Conservation (phyloP, 2,329 filamentous ascomycete genomes). For the Ceratocystis eucalypticola region DNA sequence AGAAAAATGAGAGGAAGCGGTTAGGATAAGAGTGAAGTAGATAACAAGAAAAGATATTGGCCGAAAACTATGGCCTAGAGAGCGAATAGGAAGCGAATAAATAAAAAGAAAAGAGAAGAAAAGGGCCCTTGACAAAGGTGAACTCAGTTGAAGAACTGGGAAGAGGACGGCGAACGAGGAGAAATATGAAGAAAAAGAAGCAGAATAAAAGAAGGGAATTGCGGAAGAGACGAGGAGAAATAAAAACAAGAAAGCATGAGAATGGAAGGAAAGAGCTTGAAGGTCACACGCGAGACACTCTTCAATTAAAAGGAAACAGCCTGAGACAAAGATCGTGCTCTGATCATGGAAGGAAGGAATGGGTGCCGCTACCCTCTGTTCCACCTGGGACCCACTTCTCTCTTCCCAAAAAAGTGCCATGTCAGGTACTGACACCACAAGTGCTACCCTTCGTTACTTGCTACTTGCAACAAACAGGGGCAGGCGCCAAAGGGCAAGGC, state of each 20-base stretch:
- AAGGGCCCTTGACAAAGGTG: conserved; percentile 6
- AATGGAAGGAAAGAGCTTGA: conserved; percentile 13
- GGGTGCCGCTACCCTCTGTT: neutral
- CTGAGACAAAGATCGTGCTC: conserved; percentile 3
- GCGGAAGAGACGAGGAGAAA: neutral
- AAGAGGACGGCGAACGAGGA: conserved; percentile 11
- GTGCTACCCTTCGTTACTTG: neutral
- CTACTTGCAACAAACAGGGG: neutral
- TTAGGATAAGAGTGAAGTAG: conserved; percentile 6
- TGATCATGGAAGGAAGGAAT: neutral
- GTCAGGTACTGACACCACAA: neutral
- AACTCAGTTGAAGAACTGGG: neutral
- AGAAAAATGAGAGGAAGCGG: neutral
- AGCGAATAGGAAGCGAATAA: conserved; percentile 21
- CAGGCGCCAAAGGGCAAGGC: neutral
- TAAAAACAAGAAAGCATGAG: conserved; percentile 6
- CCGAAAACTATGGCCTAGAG: conserved; percentile 15
- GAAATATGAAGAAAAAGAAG: neutral
- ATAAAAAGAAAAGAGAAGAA: conserved; percentile 12
- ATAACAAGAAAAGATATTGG: neutral
- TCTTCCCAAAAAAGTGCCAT: neutral
- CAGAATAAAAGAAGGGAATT: neutral
- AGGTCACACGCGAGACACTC: conserved; percentile 6
- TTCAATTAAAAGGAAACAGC: conserved; percentile 8
- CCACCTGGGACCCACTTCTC: neutral